Conservation (phyloP, 75 land plant species). For the Cryptomeria japonica region DNA sequence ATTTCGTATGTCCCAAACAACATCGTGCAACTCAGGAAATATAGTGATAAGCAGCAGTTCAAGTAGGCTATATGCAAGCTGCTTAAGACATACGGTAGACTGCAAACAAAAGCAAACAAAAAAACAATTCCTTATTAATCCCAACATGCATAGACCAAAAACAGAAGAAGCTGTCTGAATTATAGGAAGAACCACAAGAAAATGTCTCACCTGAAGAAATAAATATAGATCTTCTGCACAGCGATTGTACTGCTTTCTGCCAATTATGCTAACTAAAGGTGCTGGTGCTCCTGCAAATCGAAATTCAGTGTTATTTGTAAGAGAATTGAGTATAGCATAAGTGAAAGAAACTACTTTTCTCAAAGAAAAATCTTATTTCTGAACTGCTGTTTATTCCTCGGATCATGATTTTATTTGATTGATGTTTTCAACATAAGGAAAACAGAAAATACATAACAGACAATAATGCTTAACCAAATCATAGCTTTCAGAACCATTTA, state of each 20-base stretch:
- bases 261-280: conserved; percentile 87
- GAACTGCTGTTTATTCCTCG: too few species aligned
- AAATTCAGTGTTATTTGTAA: neutral
- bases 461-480: too few species aligned
- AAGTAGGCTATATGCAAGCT: conserved; percentile 74
- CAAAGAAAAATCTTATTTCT: too few species aligned
- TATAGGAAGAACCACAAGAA: neutral
- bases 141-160: neutral
- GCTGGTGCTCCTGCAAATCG: conserved; percentile 37
- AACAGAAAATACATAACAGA: too few species aligned
- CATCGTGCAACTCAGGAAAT: conserved; percentile 79
- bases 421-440: too few species aligned
- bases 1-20: conserved; percentile 45
- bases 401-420: too few species aligned
- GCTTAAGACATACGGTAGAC: conserved; percentile 89
- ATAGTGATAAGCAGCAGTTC: conserved; percentile 70
- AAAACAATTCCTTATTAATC: neutral
- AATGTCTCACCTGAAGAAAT: conserved; percentile 75
- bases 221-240: conserved; percentile 91
- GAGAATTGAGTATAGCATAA: too few species aligned
- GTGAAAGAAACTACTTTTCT: too few species aligned
- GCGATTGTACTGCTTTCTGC: conserved; percentile 72
- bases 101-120: conserved; percentile 29
- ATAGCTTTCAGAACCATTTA: too few species aligned
- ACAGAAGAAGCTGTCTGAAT: neutral